phyloP scores from a whole-genome alignment of 495 filamentous ascomycete species.

The Acidiella bohemica region DNA sequence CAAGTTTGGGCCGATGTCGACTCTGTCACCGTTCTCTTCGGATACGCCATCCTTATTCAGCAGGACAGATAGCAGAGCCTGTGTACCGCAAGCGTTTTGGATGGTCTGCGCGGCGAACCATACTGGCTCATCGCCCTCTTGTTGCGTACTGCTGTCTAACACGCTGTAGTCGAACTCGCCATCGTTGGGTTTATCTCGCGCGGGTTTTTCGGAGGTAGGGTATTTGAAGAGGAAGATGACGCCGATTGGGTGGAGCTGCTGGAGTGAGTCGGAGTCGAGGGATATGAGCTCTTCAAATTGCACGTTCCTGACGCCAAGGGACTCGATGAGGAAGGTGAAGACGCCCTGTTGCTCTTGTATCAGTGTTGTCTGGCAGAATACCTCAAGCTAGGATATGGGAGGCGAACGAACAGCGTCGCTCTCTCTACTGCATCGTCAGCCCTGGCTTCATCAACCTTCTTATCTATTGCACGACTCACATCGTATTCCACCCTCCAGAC shows the following conservation, averaged over 20 bases:
- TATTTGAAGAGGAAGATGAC: conserved; percentile 99
- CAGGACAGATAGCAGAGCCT: conserved; percentile 83
- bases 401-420: conserved; percentile 8
- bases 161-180: conserved; percentile 67
- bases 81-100: conserved; percentile 97
- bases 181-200: conserved; percentile 49
- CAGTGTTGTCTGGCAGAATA: not conserved
- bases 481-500: conserved; percentile 16
- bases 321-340: conserved; percentile 88
- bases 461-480: not conserved
- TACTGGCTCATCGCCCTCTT: conserved; percentile 29
- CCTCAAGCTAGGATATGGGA: not conserved
- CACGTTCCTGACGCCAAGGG: conserved; percentile 79
- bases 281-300: conserved; percentile 96
- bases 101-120: conserved; percentile 98
- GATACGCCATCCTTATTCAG: conserved; percentile 55
- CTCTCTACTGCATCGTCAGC: not conserved
- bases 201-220: conserved; percentile 52
- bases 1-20: conserved; percentile 50
- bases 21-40: conserved; percentile 15
- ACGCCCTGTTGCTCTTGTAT: conserved; percentile 51
- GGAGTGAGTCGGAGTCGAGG: conserved; percentile 69
- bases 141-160: conserved; percentile 34
- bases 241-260: conserved; percentile 48
- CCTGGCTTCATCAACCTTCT: not conserved